Conservation (phyloP, 2,329 filamentous ascomycete genomes). For the Fusarium vanettenii region DNA sequence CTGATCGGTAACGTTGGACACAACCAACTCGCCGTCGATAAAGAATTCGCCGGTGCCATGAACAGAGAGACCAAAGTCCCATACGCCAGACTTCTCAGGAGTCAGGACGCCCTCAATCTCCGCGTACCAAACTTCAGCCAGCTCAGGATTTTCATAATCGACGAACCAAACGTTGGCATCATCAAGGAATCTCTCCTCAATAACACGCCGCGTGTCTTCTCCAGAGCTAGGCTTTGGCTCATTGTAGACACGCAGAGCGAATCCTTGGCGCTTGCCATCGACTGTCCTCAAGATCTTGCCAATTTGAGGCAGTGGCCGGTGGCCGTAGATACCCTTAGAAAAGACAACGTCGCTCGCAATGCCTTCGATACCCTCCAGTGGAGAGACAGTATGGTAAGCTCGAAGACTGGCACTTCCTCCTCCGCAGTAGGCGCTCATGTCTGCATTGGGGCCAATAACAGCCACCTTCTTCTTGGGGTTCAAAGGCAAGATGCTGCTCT, state of each 20-base stretch:
- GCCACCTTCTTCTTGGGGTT: conserved; percentile 47
- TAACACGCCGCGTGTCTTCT: background rate
- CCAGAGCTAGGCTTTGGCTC: conserved; percentile 17
- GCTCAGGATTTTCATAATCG: conserved; percentile 41
- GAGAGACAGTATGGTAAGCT: conserved; percentile 47
- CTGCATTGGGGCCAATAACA: conserved; percentile 66
- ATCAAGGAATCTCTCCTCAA: conserved; percentile 39
- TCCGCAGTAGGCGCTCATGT: conserved; percentile 47
- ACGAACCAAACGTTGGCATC: conserved; percentile 42
- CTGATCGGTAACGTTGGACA: conserved; percentile 45
- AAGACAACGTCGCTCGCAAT: conserved; percentile 35
- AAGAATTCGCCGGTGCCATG: conserved; percentile 49
- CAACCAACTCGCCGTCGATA: conserved; percentile 47
- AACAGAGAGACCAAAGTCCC: conserved; percentile 49
- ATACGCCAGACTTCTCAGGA: conserved; percentile 36
- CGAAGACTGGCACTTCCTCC: conserved; percentile 48
- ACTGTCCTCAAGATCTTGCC: conserved; percentile 36
- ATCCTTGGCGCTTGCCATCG: conserved; percentile 35
- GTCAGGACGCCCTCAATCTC: conserved; percentile 38
- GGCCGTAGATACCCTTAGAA: conserved; percentile 44
- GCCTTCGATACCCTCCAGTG: conserved; percentile 45
- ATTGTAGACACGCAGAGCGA: conserved; percentile 43
- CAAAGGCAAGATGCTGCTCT: conserved; percentile 13
- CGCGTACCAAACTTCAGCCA: conserved; percentile 38
- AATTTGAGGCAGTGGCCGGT: conserved; percentile 49